Evolutionary conservation across 2,329 filamentous ascomycete genomes (phyloP).

Genomic region (Colletotrichum tanaceti): DNA sequence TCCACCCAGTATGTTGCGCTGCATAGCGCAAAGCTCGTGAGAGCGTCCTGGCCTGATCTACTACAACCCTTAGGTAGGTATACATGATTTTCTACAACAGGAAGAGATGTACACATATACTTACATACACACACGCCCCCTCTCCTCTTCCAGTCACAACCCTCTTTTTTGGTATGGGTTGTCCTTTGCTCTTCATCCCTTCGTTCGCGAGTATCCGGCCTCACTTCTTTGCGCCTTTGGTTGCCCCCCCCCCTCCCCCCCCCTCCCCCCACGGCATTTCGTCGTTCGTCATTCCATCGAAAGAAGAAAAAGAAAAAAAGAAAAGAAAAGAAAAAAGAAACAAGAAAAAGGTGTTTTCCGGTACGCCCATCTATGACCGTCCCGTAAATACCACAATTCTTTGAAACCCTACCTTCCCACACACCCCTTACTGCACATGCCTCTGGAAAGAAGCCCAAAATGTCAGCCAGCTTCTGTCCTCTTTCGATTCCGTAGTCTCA

Average conservation of each 20-base stretch:
- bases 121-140: constrained; percentile 4
- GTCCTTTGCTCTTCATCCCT: constrained; percentile 31
- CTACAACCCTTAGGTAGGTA: constrained; percentile 33
- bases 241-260: too few relatives aligned
- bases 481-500: background rate
- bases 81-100: constrained; percentile 38
- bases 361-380: constrained; percentile 34
- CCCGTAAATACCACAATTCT: background rate
- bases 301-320: background rate
- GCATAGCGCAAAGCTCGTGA: constrained; percentile 42
- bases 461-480: background rate
- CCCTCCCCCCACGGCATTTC: background rate
- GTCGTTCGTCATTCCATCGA: constrained; percentile 12
- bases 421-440: constrained; percentile 8
- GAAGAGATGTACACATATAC: constrained; percentile 15
- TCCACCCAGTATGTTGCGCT: constrained; percentile 11
- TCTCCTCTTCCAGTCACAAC: constrained; percentile 9
- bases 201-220: constrained; percentile 38
- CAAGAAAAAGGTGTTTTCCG: constrained; percentile 13
- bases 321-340: background rate
- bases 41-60: constrained; percentile 43
- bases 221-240: constrained; percentile 20
- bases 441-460: background rate
- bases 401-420: constrained; percentile 1
- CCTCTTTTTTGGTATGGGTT: constrained; percentile 1